phyloP scores from a whole-genome alignment of 805 yeast species.

The Blastobotrys mokoenaii region DNA sequence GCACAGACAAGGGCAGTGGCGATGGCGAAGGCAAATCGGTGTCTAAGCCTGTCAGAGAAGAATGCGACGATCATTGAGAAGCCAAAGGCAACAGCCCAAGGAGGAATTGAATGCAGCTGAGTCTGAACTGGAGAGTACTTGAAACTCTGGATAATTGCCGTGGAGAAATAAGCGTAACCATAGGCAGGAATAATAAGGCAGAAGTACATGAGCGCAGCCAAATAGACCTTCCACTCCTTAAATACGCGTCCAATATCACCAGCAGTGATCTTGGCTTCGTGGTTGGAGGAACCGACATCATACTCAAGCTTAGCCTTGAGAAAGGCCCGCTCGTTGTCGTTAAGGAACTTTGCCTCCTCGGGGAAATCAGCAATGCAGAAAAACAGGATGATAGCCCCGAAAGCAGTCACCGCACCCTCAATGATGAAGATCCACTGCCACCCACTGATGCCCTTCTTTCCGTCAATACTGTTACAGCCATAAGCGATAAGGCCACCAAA shows the following conservation, averaged over 20 bases:
- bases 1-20: conserved; percentile 32
- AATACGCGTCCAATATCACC: conserved; percentile 41
- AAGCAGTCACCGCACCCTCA: conserved; percentile 37
- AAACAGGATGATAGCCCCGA: conserved; percentile 28
- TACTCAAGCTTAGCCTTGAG: conserved; percentile 51
- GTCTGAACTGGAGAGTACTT: conserved; percentile 66
- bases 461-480: conserved; percentile 47
- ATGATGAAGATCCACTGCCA: conserved; percentile 52
- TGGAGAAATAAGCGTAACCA: conserved; percentile 67
- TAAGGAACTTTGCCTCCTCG: conserved; percentile 51
- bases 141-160: conserved; percentile 52
- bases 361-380: conserved; percentile 65
- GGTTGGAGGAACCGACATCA: conserved; percentile 45
- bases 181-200: conserved; percentile 64
- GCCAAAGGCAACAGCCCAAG: conserved; percentile 75
- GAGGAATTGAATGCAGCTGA: conserved; percentile 75
- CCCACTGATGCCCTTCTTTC: conserved; percentile 35
- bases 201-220: conserved; percentile 55
- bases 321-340: conserved; percentile 43
- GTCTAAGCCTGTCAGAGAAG: conserved; percentile 46
- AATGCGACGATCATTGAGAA: conserved; percentile 53
- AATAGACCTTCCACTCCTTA: conserved; percentile 51
- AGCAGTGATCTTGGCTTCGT: conserved; percentile 38
- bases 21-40: conserved; percentile 25
- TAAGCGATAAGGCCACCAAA: conserved; percentile 70